These are phyloP conservation scores for Nigrospora oryzae DNA, from an alignment of 2,329 filamentous ascomycete species.

Conservation along the genomic window DNA sequence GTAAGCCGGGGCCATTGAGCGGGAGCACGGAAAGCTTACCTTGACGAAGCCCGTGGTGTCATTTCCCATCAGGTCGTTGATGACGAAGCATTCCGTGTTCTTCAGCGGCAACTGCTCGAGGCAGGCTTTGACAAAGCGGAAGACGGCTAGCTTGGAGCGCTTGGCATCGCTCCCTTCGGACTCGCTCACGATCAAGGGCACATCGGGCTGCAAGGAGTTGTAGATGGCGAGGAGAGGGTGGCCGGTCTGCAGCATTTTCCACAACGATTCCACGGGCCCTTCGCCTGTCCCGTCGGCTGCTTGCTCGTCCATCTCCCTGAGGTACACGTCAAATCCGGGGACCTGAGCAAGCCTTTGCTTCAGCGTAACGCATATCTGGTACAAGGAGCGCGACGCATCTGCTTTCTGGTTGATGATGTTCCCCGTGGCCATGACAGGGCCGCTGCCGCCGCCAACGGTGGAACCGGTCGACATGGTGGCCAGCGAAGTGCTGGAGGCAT, in stretches of 20 bases:
- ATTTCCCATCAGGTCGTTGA: constrained; percentile 83
- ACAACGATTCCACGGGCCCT: constrained; percentile 84
- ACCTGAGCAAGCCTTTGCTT: constrained; percentile 76
- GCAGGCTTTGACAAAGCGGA: constrained; percentile 88
- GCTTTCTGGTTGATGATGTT: constrained; percentile 98
- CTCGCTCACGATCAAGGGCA: constrained; percentile 60
- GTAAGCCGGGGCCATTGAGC: neutral
- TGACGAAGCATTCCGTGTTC: constrained; percentile 78
- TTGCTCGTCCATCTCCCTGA: constrained; percentile 63
- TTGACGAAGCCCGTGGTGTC: constrained; percentile 98
- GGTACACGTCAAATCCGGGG: constrained; percentile 69
- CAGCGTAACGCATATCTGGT: constrained; percentile 86
- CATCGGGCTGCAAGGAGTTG: constrained; percentile 69
- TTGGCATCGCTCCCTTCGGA: constrained; percentile 55
- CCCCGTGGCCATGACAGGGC: constrained; percentile 66
- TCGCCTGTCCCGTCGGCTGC: constrained; percentile 51
- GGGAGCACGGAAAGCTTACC: constrained; percentile 33
- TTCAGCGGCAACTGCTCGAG: constrained; percentile 73
- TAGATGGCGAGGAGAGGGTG: constrained; percentile 82
- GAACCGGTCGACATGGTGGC: constrained; percentile 36
- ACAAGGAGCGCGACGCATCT: constrained; percentile 83
- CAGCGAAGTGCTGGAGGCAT: constrained; percentile 40
- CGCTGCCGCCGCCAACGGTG: constrained; percentile 26
- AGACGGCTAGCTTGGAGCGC: constrained; percentile 77
- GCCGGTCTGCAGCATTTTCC: constrained; percentile 78